Percentiles rank a stretch among this genome's conserved stretches.
Evolutionary conservation across 140 eudicot genomes (phyloP).

Genomic region (Oenanthe javanica): DNA sequence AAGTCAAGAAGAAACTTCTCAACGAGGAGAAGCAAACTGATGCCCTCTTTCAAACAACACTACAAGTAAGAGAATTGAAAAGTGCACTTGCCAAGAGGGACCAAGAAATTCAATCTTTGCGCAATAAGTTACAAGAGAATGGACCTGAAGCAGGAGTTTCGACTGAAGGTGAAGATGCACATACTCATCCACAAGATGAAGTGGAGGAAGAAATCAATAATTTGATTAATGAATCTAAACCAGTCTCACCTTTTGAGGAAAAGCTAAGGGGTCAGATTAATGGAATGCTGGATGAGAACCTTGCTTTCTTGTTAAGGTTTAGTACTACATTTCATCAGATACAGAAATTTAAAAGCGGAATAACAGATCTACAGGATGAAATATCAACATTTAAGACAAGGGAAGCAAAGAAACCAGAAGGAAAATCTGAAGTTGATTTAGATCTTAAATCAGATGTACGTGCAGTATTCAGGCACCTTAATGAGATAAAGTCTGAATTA

Average conservation of each 20-base stretch:
- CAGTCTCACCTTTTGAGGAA: slow-evolving; percentile 45
- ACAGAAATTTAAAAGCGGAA: slow-evolving; percentile 50
- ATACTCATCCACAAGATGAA: slow-evolving; percentile 7
- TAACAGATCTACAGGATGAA: slow-evolving; percentile 43
- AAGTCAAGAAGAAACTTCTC: slow-evolving; percentile 48
- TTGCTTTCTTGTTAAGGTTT: slow-evolving; percentile 66
- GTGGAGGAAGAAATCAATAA: slow-evolving; percentile 30
- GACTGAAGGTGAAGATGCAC: slow-evolving; percentile 12
- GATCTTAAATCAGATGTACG: slow-evolving; percentile 49
- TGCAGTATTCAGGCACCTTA: slow-evolving; percentile 55
- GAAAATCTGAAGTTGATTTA: not conserved
- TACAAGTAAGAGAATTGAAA: slow-evolving; percentile 40
- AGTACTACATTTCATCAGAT: slow-evolving; percentile 56
- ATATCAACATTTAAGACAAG: slow-evolving; percentile 23
- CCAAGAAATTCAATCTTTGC: slow-evolving; percentile 41
- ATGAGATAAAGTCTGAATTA: slow-evolving; percentile 50
- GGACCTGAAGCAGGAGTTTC: not conserved
- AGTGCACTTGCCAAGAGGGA: slow-evolving; percentile 40
- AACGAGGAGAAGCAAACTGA: slow-evolving; percentile 57
- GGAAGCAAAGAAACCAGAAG: slow-evolving; percentile 16
- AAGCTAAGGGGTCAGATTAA: slow-evolving; percentile 56
- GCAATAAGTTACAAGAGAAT: slow-evolving; percentile 27
- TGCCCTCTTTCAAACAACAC: slow-evolving; percentile 25
- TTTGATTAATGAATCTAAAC: slow-evolving; percentile 19
- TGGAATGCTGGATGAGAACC: slow-evolving; percentile 55